Conservation (phyloP, 108 stramenopile species). For the Conticribra weissflogii region DNA sequence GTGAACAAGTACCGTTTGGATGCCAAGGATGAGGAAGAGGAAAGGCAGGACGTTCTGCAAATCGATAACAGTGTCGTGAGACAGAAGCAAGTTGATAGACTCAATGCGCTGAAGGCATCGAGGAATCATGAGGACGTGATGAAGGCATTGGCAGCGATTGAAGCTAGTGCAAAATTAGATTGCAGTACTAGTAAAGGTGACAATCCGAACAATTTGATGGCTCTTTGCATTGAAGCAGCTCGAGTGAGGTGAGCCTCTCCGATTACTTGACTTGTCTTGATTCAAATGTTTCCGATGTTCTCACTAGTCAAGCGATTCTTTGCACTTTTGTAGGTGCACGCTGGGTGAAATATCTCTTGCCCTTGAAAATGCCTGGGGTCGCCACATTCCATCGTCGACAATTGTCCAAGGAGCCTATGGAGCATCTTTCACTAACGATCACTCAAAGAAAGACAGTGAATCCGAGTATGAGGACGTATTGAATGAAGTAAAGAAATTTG, state of each 20-base stretch:
- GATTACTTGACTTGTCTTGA: too few species aligned
- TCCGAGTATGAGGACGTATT: conserved; percentile 84
- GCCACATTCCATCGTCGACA: conserved; percentile 85
- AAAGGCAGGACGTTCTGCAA: conserved; percentile 78
- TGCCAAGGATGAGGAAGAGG: conserved; percentile 70
- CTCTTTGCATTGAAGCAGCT: conserved; percentile 93
- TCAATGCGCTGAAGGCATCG: conserved; percentile 68
- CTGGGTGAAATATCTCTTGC: conserved; percentile 97
- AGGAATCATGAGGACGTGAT: conserved; percentile 75
- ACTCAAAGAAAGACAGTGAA: conserved; percentile 35
- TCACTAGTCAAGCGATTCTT: neutral
- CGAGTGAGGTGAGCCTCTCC: conserved; percentile 48
- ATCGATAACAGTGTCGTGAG: conserved; percentile 93
- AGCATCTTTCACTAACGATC: conserved; percentile 56
- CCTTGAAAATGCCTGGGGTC: conserved; percentile 95
- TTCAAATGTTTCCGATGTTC: neutral
- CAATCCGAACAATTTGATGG: conserved; percentile 90
- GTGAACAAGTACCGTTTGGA: conserved; percentile 95
- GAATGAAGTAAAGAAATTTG: conserved; percentile 87
- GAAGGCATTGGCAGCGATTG: conserved; percentile 68
- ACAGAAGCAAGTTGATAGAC: conserved; percentile 77
- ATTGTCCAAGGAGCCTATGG: conserved; percentile 97
- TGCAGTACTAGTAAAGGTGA: conserved; percentile 76
- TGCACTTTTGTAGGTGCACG: conserved; percentile 66
- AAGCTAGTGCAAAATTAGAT: conserved; percentile 72